Percentiles rank a stretch among this genome's conserved stretches.
Evolutionary conservation across 164 flowering plant species (phyloP).

Genomic region (Aristolochia contorta): DNA sequence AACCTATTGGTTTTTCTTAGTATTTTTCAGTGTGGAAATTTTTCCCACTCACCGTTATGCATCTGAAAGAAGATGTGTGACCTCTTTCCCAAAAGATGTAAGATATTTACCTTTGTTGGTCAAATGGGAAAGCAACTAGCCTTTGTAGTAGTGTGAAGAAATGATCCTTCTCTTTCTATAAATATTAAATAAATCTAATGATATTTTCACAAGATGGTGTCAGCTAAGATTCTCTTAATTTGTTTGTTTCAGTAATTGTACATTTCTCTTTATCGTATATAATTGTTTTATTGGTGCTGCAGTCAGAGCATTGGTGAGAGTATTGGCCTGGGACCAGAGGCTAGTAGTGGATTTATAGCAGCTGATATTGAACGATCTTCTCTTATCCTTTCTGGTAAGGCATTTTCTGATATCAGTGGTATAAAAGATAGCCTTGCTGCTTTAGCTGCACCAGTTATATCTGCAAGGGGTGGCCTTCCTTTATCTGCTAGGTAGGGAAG

Average conservation of each 20-base stretch:
- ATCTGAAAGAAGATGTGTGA: too few relatives aligned
- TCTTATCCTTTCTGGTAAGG: conserved; percentile 44
- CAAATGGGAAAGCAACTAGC: too few relatives aligned
- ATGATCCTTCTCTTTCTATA: too few relatives aligned
- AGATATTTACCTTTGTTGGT: too few relatives aligned
- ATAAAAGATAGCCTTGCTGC: conserved; percentile 31
- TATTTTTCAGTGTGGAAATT: too few relatives aligned
- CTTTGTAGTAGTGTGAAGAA: too few relatives aligned
- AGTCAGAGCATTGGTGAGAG: conserved; percentile 28
- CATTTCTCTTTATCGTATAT: neutral
- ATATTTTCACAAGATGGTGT: neutral
- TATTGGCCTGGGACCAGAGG: conserved; percentile 30
- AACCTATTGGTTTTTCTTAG: too few relatives aligned
- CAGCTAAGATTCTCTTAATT: neutral
- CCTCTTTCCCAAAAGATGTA: too few relatives aligned
- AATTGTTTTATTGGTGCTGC: conserved; percentile 8
- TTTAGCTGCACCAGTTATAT: conserved; percentile 34
- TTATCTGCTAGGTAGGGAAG: conserved; percentile 33
- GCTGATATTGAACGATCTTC: conserved; percentile 44
- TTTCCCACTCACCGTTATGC: too few relatives aligned
- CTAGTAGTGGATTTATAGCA: conserved; percentile 29
- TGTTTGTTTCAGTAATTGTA: neutral
- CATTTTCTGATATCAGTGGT: conserved; percentile 31
- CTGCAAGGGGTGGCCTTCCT: conserved; percentile 43
- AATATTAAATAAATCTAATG: too few relatives aligned